These are phyloP conservation scores for Gnaphalium uliginosum DNA, from an alignment of 129 eudicot species.

Conservation along the genomic window DNA sequence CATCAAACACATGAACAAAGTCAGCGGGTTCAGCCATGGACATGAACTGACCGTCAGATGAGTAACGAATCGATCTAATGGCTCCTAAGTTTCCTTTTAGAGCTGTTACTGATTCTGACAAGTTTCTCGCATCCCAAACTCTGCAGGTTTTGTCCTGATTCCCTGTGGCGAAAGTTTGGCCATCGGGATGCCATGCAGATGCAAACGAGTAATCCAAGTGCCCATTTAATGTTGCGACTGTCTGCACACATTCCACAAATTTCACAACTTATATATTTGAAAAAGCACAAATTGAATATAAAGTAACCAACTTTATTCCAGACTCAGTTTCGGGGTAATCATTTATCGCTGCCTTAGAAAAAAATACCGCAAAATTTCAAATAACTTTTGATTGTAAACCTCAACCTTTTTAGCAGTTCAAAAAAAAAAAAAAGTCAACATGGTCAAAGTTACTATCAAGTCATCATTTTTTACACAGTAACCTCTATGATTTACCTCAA, in stretches of 20 bases:
- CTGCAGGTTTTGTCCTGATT: conserved; percentile 89
- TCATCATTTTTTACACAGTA: background rate
- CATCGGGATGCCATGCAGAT: conserved; percentile 89
- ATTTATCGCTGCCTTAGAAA: background rate
- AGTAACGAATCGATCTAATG: conserved; percentile 78
- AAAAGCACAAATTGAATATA: background rate
- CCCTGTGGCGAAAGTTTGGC: conserved; percentile 72
- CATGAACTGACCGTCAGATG: conserved; percentile 82
- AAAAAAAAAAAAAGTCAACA: no score
- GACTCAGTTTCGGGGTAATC: background rate
- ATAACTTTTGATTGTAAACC: background rate
- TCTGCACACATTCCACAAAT: conserved; percentile 34
- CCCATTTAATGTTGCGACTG: conserved; percentile 53
- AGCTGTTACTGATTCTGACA: conserved; percentile 53
- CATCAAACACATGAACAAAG: conserved; percentile 84
- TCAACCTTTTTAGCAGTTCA: background rate
- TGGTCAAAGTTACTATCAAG: no score
- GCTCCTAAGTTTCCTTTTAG: conserved; percentile 80
- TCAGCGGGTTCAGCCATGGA: conserved; percentile 98
- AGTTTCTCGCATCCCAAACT: conserved; percentile 73
- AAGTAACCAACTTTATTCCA: background rate
- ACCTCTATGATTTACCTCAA: background rate
- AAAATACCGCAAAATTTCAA: background rate
- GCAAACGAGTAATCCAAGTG: conserved; percentile 88
- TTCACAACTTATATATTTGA: background rate